Percentiles rank a stretch among this genome's conserved stretches.
Evolutionary conservation across 2,329 filamentous ascomycete genomes (phyloP).

Genomic region (Fusarium clavum): DNA sequence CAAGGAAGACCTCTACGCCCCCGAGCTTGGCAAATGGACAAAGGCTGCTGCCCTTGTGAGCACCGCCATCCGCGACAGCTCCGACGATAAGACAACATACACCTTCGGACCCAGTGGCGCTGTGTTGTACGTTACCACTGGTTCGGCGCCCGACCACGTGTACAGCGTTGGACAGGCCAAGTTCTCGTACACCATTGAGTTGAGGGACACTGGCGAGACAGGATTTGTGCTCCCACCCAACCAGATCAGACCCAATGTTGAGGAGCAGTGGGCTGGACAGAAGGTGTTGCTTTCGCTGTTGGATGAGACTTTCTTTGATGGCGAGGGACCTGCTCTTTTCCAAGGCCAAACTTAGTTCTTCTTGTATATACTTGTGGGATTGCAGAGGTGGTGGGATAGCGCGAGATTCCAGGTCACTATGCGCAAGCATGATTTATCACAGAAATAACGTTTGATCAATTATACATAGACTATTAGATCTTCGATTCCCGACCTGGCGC

Average conservation of each 20-base stretch:
- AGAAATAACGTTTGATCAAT: not conserved
- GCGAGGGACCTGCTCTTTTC: slow-evolving; percentile 41
- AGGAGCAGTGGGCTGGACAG: slow-evolving; percentile 55
- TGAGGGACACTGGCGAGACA: slow-evolving; percentile 49
- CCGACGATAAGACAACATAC: slow-evolving; percentile 47
- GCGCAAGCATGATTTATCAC: not conserved
- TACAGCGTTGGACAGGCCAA: slow-evolving; percentile 46
- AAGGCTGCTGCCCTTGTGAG: slow-evolving; percentile 50
- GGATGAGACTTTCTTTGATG: slow-evolving; percentile 53
- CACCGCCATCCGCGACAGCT: slow-evolving; percentile 50
- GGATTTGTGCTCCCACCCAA: slow-evolving; percentile 54
- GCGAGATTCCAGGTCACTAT: not conserved
- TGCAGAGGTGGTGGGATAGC: not conserved
- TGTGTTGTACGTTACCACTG: slow-evolving; percentile 53
- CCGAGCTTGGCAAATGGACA: slow-evolving; percentile 55
- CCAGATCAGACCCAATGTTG: slow-evolving; percentile 52
- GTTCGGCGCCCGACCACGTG: slow-evolving; percentile 47
- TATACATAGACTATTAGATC: slow-evolving; percentile 12
- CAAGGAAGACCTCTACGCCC: slow-evolving; percentile 54
- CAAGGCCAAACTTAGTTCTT: slow-evolving; percentile 24
- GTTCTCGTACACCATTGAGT: slow-evolving; percentile 56
- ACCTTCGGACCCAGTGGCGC: slow-evolving; percentile 54
- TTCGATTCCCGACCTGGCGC: slow-evolving; percentile 45
- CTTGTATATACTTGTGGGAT: not conserved
- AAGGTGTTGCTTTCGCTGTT: slow-evolving; percentile 49